Conservation (phyloP, 805 yeast genomes). For the Kuraishia capsulata region DNA sequence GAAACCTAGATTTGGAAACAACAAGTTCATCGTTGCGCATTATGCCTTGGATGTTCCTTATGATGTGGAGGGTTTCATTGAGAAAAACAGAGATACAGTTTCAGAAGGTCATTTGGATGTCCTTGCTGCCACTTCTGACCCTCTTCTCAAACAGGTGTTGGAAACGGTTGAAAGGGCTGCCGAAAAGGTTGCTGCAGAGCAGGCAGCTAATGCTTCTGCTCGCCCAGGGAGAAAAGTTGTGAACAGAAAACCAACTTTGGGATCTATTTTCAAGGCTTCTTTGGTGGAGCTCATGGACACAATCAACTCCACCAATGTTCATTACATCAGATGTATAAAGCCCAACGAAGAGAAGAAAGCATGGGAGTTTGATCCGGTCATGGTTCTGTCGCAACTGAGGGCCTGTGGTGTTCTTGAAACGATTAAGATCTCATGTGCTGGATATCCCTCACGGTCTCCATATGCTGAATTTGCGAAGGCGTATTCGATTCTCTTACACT, state of each 20-base stretch:
- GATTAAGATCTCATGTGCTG: slow-evolving; percentile 93
- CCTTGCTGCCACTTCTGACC: slow-evolving; percentile 59
- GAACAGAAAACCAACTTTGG: slow-evolving; percentile 82
- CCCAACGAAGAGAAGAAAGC: slow-evolving; percentile 93
- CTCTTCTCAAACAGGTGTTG: slow-evolving; percentile 55
- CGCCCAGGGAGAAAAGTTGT: slow-evolving; percentile 25
- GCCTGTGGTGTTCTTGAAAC: slow-evolving; percentile 99
- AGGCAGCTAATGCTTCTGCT: slow-evolving; percentile 19
- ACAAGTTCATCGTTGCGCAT: slow-evolving; percentile 83
- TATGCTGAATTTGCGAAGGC: slow-evolving; percentile 88
- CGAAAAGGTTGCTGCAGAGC: slow-evolving; percentile 28
- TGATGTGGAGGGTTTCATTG: slow-evolving; percentile 90
- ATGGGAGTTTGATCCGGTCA: slow-evolving; percentile 90
- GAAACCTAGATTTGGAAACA: slow-evolving; percentile 90
- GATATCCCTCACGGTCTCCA: slow-evolving; percentile 95
- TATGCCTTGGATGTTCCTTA: slow-evolving; percentile 92
- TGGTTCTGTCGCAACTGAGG: slow-evolving; percentile 91
- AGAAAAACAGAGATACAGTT: slow-evolving; percentile 94
- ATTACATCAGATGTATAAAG: slow-evolving; percentile 93
- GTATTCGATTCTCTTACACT: slow-evolving; percentile 73
- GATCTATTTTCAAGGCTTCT: slow-evolving; percentile 88
- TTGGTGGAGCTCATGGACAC: slow-evolving; percentile 84
- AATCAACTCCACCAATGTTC: slow-evolving; percentile 90
- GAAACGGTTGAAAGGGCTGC: slow-evolving; percentile 53
- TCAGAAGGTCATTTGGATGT: slow-evolving; percentile 93